phyloP scores from a whole-genome alignment of 2,329 filamentous ascomycete species.

The Calonectria crousiana region DNA sequence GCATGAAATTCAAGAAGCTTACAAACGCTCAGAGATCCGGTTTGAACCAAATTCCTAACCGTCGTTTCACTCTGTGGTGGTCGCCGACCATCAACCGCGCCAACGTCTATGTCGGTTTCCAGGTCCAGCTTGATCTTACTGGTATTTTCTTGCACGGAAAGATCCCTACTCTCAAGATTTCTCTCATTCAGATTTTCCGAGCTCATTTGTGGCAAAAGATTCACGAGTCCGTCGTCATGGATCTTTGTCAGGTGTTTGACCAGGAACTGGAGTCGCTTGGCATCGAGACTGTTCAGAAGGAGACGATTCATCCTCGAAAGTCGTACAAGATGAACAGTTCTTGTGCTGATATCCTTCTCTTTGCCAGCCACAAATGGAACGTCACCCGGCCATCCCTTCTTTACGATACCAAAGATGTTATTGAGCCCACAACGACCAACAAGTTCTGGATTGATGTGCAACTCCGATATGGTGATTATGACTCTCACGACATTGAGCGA shows the following conservation, averaged over 20 bases:
- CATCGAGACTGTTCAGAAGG: slow-evolving; percentile 98
- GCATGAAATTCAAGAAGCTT: slow-evolving; percentile 99
- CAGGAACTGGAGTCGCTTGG: slow-evolving; percentile 95
- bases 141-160: slow-evolving; percentile 99
- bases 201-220: slow-evolving; percentile 99
- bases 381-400: slow-evolving; percentile 93
- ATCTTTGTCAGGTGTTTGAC: slow-evolving; percentile 97
- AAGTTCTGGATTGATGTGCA: slow-evolving; percentile 99
- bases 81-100: slow-evolving; percentile 92
- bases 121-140: slow-evolving; percentile 96
- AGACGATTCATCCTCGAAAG: slow-evolving; percentile 98
- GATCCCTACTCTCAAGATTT: slow-evolving; percentile 98
- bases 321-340: slow-evolving; percentile 99
- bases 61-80: slow-evolving; percentile 99
- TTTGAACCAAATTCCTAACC: slow-evolving; percentile 98
- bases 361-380: slow-evolving; percentile 99
- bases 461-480: slow-evolving; percentile 96
- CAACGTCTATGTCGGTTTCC: slow-evolving; percentile 99
- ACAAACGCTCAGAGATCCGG: slow-evolving; percentile 97
- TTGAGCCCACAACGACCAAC: slow-evolving; percentile 94
- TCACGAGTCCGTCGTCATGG: slow-evolving; percentile 98
- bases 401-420: slow-evolving; percentile 96
- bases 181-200: slow-evolving; percentile 98
- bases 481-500: slow-evolving; percentile 98
- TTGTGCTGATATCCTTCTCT: slow-evolving; percentile 95